Base-by-base conservation (phyloP, 176 grass and related monocot species). In the Cenchrus fungigraminus region DNA sequence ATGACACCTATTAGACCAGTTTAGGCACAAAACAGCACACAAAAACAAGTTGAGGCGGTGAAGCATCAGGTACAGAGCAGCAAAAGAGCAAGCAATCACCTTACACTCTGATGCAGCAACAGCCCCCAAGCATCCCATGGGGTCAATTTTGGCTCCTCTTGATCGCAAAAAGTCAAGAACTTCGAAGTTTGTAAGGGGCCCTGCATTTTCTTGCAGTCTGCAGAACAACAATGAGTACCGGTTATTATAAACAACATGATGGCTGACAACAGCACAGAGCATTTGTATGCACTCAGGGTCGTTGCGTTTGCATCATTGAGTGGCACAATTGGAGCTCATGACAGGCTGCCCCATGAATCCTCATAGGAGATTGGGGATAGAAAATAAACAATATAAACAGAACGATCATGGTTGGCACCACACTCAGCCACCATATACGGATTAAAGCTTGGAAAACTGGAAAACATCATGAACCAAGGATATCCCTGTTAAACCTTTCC, bases 81-180 rank as follows among this genome's bases (percentile, higher is more conserved):
- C 0, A 89, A 15, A 81, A 76, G 65, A 83, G 20, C 3, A 89
- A 60, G 5, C 56, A 25, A 62, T 2, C 50, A 94, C 95, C 92
- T 97, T 94, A 81, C 95, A 94, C 75, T 94, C 95, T 32, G 95
- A 94, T 75, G 88, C 88, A 45, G 90, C 73, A 59, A 92, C 95
- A 44, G 86, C 84, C 58, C 95, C 95, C 79, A 97, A 81, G 50
- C 95, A 97, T 53, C 92, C 92, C 90, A 97, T 97, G 12, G 92
- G 95, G 43, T 97, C 90, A 28, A 67, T 85, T 78, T 86, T 93
- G 22, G 93, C 95, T 19, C 89, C 93, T 88, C 93, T 98, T 54
- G 82, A 82, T 14, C 69, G 87, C 66, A 98, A 76, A 72, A 95
- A 95, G 56, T 98, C 87, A 54, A 93, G 79, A 22, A 98, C 95